Conservation (phyloP, 768 basidiomycete species). For the Crucibulum laeve region DNA sequence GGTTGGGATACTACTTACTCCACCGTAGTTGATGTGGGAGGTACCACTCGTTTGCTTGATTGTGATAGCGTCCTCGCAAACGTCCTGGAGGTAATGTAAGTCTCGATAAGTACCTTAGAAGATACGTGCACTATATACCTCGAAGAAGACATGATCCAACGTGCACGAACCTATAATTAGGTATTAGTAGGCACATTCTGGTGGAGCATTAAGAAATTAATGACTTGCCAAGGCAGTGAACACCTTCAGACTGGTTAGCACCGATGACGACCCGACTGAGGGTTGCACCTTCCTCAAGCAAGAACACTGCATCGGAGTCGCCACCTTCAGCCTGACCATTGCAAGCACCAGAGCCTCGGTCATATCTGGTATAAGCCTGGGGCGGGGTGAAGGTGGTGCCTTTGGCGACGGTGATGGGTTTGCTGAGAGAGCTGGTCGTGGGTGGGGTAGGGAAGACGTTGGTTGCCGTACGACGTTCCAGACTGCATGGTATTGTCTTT, state of each 20-base stretch:
- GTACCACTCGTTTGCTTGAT: slow-evolving; percentile 35
- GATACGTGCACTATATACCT: slow-evolving; percentile 12
- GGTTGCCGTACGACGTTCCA: slow-evolving; percentile 28
- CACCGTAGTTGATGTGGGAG: slow-evolving; percentile 31
- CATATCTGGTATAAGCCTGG: slow-evolving; percentile 29
- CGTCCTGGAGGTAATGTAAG: slow-evolving; percentile 19
- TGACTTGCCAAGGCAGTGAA: slow-evolving; percentile 31
- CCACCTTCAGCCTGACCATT: slow-evolving; percentile 31
- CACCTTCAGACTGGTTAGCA: slow-evolving; percentile 34
- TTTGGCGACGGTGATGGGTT: slow-evolving; percentile 24
- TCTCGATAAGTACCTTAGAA: neutral
- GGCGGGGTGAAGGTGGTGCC: slow-evolving; percentile 30
- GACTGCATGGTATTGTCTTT: slow-evolving; percentile 6
- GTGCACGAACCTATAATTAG: slow-evolving; percentile 19
- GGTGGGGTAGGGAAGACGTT: slow-evolving; percentile 30
- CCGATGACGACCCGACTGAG: slow-evolving; percentile 36
- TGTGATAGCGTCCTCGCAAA: slow-evolving; percentile 35
- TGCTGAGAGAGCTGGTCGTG: slow-evolving; percentile 28
- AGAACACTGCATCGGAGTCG: slow-evolving; percentile 34
- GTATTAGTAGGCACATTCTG: neutral
- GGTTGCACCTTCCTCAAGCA: slow-evolving; percentile 34
- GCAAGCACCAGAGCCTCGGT: slow-evolving; percentile 35
- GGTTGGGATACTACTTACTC: slow-evolving; percentile 18
- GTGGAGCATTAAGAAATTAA: neutral
- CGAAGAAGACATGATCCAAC: slow-evolving; percentile 25